Base-by-base conservation (phyloP, 768 basidiomycete species). In the Podaxis pistillaris region DNA sequence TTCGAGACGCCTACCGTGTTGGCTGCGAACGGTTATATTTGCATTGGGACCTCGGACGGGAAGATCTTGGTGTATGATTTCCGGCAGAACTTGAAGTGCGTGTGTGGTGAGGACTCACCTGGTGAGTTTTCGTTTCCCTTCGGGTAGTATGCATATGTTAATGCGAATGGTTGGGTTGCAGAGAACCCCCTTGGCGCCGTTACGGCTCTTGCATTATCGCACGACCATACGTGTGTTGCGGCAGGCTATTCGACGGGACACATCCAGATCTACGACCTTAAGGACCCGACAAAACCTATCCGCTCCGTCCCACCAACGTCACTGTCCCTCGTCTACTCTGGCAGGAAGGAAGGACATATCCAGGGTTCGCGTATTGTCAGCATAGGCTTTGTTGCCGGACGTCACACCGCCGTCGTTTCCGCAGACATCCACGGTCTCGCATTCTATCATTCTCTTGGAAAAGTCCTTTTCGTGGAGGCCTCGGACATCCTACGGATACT, bases 361-460 rank as follows among this genome's bases (percentile, higher is more conserved):
- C 73, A 78, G 24, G 91, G 91, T 11, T 90, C 92, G 1, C 83
- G 85, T 15, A 95, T 99, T 53, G 78, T 91, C 62, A 89, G 81
- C 69, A 76, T 99, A 47, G 88, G 86, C 30, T 99, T 99, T 70
- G 85, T 98, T 7, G 94, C 93, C 12, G 89, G 88, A 19, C 83
- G 96, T 44, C 96, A 97, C 68, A 98, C 97, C 1, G 95, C 94
- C 4, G 83, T 98, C 55, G 86, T 98, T 44, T 89, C 90, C 3
- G 91, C 93, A 2, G 97, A 98, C 71, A 92, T 96, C 62, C 77
- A 83, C 66, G 97, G 97, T 0, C 81, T 98, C 8, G 93, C 94
- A 0, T 99, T 99, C 75, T 97, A 93, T 71, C 96, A 98, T 74
- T 92, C 90, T 59, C 78, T 99, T 3, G 94, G 97, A 28, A 96